Conservation (phyloP, 2,329 filamentous ascomycete genomes). For the Davidsoniella eucalypti region DNA sequence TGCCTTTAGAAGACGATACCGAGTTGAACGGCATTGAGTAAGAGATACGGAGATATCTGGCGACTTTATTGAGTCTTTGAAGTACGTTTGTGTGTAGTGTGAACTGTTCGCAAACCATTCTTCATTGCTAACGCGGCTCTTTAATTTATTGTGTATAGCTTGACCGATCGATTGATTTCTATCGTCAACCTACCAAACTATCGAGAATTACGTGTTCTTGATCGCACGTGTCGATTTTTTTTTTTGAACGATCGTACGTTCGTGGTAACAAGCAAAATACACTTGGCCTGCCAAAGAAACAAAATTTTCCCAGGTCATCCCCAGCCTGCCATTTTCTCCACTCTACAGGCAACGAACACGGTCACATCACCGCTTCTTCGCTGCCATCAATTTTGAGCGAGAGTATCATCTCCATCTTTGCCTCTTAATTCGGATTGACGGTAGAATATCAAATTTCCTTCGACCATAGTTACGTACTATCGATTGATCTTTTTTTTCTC, state of each 20-base stretch:
- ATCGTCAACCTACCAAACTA: constrained; percentile 3
- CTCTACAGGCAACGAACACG: background rate
- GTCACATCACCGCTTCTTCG: too few species aligned
- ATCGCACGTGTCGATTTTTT: background rate
- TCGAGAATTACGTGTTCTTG: constrained; percentile 3
- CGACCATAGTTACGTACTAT: background rate
- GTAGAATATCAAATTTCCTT: background rate
- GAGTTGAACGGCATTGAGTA: background rate
- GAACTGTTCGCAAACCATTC: constrained; percentile 6
- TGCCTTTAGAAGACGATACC: background rate
- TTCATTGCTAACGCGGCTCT: constrained; percentile 11
- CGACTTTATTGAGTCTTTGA: background rate
- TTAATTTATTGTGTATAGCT: constrained; percentile 7
- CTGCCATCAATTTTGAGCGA: background rate
- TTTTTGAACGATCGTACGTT: background rate
- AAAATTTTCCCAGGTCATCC: background rate
- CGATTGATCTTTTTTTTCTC: too few species aligned
- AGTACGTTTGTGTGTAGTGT: constrained; percentile 11
- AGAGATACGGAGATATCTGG: constrained; percentile 1
- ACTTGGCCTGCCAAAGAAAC: background rate
- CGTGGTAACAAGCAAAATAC: too few species aligned
- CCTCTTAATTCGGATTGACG: background rate
- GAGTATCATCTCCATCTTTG: background rate
- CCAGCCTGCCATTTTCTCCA: background rate
- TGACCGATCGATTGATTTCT: constrained; percentile 11